Percentiles rank a stretch among this genome's conserved stretches.
Conservation (phyloP, 805 yeast species). For the Ogataea allantospora region DNA sequence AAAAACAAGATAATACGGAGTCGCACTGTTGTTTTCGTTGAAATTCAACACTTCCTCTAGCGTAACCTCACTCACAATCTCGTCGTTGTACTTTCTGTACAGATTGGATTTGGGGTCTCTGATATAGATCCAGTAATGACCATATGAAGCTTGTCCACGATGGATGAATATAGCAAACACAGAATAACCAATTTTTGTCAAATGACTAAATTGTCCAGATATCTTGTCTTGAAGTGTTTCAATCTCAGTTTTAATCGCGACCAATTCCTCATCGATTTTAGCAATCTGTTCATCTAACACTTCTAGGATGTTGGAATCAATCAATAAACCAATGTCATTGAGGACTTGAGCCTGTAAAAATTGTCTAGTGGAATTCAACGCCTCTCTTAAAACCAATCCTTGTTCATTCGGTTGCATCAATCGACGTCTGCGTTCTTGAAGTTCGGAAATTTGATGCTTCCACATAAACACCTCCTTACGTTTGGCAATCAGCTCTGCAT, state of each 20-base stretch:
- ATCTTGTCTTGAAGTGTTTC: conserved; percentile 47
- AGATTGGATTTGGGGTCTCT: conserved; percentile 64
- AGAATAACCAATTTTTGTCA: conserved; percentile 68
- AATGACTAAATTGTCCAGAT: conserved; percentile 57
- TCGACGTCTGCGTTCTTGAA: conserved; percentile 43
- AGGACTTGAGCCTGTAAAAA: conserved; percentile 48
- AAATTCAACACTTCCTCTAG: conserved; percentile 66
- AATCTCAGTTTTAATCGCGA: conserved; percentile 38
- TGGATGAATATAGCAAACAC: conserved; percentile 92
- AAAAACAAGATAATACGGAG: conserved; percentile 90
- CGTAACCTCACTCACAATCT: conserved; percentile 80
- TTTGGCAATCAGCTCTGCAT: conserved; percentile 48
- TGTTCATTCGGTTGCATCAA: conserved; percentile 47
- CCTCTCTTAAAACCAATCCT: conserved; percentile 49
- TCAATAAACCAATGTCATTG: conserved; percentile 34
- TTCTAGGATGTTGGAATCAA: conserved; percentile 47
- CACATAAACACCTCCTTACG: conserved; percentile 59
- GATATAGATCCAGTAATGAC: conserved; percentile 96
- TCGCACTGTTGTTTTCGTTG: conserved; percentile 72
- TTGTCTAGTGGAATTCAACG: conserved; percentile 54
- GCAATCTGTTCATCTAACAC: conserved; percentile 47
- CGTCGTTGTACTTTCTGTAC: conserved; percentile 92
- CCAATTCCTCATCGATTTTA: conserved; percentile 46
- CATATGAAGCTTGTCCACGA: conserved; percentile 92
- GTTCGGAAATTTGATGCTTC: conserved; percentile 51